Conservation (phyloP, 192 early-diverging fungal genomes). For the Irineochytrium annulatum region DNA sequence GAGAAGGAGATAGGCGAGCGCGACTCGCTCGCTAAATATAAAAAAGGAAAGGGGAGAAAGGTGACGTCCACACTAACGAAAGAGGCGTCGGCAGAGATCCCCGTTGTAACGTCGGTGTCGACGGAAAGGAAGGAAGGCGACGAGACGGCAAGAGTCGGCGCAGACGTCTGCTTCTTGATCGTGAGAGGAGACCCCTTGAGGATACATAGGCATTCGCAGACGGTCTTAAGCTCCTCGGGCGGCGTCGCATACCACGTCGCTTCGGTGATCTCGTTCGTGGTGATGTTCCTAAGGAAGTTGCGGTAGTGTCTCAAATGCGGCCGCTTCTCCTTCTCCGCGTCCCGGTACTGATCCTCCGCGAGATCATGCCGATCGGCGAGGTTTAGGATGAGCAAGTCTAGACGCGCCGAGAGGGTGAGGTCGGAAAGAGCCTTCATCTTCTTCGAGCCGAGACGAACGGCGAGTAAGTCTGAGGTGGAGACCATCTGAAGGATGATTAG, state of each 20-base stretch:
- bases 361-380: background rate
- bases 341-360: background rate
- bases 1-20: too few relatives aligned
- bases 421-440: slow-evolving; percentile 26
- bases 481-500: slow-evolving; percentile 26
- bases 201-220: slow-evolving; percentile 51
- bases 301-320: slow-evolving; percentile 43
- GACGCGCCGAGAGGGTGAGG: slow-evolving; percentile 28
- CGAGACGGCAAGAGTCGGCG: background rate
- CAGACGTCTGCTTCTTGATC: background rate
- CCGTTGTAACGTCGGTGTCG: background rate
- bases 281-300: slow-evolving; percentile 35
- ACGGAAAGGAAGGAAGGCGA: background rate
- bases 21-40: too few relatives aligned
- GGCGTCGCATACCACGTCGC: slow-evolving; percentile 47
- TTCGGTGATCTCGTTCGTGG: slow-evolving; percentile 39
- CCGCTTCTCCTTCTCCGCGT: slow-evolving; percentile 23
- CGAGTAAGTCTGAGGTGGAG: slow-evolving; percentile 20
- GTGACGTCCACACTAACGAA: too few relatives aligned
- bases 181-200: slow-evolving; percentile 24
- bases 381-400: slow-evolving; percentile 6
- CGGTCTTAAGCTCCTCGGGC: slow-evolving; percentile 43
- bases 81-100: too few relatives aligned
- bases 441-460: slow-evolving; percentile 23
- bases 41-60: too few relatives aligned